These are phyloP conservation scores for Linnemannia exigua DNA, from an alignment of 192 early-diverging fungal species.

Conservation along the genomic window DNA sequence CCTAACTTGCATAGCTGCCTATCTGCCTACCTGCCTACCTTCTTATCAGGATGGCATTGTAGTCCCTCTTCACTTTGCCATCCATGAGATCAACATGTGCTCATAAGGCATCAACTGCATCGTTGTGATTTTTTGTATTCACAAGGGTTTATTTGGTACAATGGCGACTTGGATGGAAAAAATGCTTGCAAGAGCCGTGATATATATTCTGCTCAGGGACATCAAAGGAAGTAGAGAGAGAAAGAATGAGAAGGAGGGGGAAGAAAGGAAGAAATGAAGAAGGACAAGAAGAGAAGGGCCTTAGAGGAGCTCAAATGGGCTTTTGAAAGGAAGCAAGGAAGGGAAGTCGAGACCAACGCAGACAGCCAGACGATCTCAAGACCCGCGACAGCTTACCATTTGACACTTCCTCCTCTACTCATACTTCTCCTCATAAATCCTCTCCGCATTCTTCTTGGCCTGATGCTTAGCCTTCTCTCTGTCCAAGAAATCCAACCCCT, in stretches of 20 bases:
- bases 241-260: not conserved
- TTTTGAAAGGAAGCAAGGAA: not conserved
- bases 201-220: not conserved
- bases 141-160: not conserved
- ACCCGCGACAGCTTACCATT: too few species aligned
- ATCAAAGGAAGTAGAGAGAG: not conserved
- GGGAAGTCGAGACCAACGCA: too few species aligned
- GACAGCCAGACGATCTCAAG: too few species aligned
- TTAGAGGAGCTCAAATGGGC: too few species aligned
- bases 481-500: conserved; percentile 64
- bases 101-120: too few species aligned
- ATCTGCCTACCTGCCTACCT: too few species aligned
- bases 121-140: not conserved
- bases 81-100: too few species aligned
- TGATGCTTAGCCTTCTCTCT: conserved; percentile 62
- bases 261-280: not conserved
- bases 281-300: too few species aligned
- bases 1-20: too few species aligned
- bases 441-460: conserved; percentile 60
- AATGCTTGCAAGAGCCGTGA: not conserved
- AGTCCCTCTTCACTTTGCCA: too few species aligned
- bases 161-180: not conserved
- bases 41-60: too few species aligned
- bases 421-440: conserved; percentile 54
- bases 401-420: not conserved